phyloP scores from a whole-genome alignment of 2,329 filamentous ascomycete species.

The Didymella sp. region DNA sequence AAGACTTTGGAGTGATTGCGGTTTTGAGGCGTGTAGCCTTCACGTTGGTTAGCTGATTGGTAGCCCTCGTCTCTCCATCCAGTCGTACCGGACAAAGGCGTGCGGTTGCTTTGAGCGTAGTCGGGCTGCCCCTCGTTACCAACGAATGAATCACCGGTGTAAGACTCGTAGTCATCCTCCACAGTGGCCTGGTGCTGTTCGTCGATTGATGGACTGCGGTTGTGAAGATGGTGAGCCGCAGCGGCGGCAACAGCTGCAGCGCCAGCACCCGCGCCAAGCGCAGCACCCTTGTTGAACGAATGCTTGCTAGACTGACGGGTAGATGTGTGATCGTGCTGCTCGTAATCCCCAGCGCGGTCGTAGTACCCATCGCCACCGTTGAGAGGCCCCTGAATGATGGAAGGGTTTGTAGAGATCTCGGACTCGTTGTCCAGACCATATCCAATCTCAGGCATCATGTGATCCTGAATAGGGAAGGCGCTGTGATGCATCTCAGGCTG shows the following conservation, averaged over 20 bases:
- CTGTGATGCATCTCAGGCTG: conserved; percentile 69
- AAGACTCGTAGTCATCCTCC: conserved; percentile 48
- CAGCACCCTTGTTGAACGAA: conserved; percentile 41
- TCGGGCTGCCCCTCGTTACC: conserved; percentile 42
- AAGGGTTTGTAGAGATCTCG: conserved; percentile 84
- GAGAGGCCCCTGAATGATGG: conserved; percentile 77
- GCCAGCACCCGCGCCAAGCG: conserved; percentile 56
- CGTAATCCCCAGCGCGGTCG: conserved; percentile 51
- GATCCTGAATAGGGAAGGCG: conserved; percentile 70
- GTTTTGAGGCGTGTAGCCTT: conserved; percentile 55
- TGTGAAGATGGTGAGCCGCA: conserved; percentile 53
- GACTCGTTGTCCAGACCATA: conserved; percentile 64
- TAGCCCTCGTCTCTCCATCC: conserved; percentile 82
- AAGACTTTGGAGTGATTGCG: conserved; percentile 56
- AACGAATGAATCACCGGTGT: conserved; percentile 45
- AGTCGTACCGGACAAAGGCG: conserved; percentile 59
- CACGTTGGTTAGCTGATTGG: conserved; percentile 74
- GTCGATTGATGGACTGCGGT: conserved; percentile 38
- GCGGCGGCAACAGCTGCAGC: conserved; percentile 63
- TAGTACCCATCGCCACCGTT: conserved; percentile 60
- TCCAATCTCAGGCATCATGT: conserved; percentile 80
- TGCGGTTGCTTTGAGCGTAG: conserved; percentile 42
- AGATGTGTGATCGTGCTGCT: conserved; percentile 44
- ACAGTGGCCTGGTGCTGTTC: conserved; percentile 46
- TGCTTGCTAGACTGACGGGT: conserved; percentile 37